phyloP scores from a whole-genome alignment of 768 basidiomycete genomes.

The Postia placenta region DNA sequence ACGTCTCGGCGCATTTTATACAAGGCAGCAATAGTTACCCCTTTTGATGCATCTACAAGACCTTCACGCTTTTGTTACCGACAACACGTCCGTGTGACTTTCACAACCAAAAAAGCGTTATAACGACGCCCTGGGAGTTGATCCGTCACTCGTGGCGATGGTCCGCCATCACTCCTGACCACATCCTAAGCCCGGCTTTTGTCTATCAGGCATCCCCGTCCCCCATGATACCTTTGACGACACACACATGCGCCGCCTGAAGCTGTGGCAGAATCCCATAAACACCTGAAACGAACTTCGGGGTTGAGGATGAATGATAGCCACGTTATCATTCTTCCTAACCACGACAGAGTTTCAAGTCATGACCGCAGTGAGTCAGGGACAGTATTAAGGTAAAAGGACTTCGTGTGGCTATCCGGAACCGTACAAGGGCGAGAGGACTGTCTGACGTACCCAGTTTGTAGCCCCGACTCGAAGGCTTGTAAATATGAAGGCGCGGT shows the following conservation, averaged over 20 bases:
- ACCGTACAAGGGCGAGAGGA: neutral
- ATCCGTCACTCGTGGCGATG: neutral
- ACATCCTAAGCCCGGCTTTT: too few species aligned
- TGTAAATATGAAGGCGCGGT: neutral
- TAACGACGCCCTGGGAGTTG: neutral
- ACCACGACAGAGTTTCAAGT: neutral
- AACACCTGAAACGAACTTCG: neutral
- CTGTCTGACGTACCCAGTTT: neutral
- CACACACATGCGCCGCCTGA: neutral
- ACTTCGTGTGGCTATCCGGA: neutral
- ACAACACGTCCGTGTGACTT: too few species aligned
- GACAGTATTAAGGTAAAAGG: too few species aligned
- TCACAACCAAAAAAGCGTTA: neutral
- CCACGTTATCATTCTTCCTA: constrained; percentile 1
- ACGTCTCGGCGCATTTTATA: too few species aligned
- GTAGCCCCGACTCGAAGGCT: neutral
- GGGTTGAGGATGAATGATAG: neutral
- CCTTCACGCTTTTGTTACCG: too few species aligned
- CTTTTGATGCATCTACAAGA: too few species aligned
- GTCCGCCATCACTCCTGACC: too few species aligned
- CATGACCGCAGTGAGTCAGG: neutral
- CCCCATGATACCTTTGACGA: neutral
- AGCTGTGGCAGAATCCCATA: neutral
- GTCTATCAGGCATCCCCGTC: too few species aligned
- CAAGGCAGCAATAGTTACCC: too few species aligned